Evolutionary conservation across 1,284 basidiomycete genomes (phyloP).

Genomic region (Marasmius tenuissimus): DNA sequence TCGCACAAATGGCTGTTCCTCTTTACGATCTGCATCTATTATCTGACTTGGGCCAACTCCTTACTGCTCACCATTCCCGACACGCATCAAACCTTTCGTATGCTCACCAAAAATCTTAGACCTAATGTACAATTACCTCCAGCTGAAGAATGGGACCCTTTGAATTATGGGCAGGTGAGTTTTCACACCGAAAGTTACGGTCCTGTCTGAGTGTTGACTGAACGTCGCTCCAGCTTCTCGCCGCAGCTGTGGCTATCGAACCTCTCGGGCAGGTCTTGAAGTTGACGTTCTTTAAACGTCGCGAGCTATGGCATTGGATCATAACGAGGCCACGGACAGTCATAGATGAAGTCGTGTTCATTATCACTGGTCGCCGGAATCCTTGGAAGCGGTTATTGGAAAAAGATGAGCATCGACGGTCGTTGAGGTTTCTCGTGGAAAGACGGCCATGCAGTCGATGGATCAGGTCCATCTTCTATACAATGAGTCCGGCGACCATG

Average conservation of each 20-base stretch:
- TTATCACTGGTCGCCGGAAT: slow-evolving; percentile 13
- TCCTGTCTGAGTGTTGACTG: too few relatives aligned
- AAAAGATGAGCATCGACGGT: background rate
- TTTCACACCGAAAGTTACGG: too few relatives aligned
- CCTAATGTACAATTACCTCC: background rate
- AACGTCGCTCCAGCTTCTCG: slow-evolving; percentile 7
- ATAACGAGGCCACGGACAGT: slow-evolving; percentile 10
- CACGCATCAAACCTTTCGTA: slow-evolving; percentile 3
- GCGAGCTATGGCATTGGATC: background rate
- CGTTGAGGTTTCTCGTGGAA: too few relatives aligned
- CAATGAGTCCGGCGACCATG: too few relatives aligned
- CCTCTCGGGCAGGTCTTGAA: slow-evolving; percentile 9
- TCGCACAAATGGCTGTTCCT: slow-evolving; percentile 12
- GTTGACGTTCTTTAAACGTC: slow-evolving; percentile 1
- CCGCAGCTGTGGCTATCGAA: slow-evolving; percentile 10
- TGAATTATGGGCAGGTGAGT: slow-evolving; percentile 12
- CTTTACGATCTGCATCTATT: slow-evolving; percentile 5
- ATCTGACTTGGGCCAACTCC: slow-evolving; percentile 8
- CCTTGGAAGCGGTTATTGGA: slow-evolving; percentile 9
- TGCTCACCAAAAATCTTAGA: background rate
- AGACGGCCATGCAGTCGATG: too few relatives aligned
- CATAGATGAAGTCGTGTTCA: slow-evolving; percentile 12
- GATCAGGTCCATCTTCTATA: too few relatives aligned
- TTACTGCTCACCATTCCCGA: slow-evolving; percentile 6
- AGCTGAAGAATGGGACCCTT: slow-evolving; percentile 6